Evolutionary conservation across 163 green algal genomes (phyloP).

Genomic region (Trebouxia gelatinosa): DNA sequence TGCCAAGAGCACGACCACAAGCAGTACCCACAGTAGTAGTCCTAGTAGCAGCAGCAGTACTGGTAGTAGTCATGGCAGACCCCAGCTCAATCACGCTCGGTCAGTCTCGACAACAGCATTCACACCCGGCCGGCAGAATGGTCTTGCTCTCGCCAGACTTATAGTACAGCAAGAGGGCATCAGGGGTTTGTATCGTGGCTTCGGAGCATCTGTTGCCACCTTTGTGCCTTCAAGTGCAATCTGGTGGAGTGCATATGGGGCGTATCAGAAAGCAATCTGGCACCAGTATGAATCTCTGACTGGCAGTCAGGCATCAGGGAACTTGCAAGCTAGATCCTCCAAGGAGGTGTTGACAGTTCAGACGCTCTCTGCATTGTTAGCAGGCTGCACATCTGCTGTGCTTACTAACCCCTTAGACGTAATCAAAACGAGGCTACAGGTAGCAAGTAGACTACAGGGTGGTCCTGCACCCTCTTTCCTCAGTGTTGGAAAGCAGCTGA

Average conservation of each 20-base stretch:
- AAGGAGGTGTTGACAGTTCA: slow-evolving; percentile 75
- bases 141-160: slow-evolving; percentile 55
- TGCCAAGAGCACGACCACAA: slow-evolving; percentile 25
- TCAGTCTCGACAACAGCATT: not conserved
- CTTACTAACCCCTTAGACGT: slow-evolving; percentile 93
- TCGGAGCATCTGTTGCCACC: slow-evolving; percentile 76
- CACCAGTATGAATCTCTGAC: slow-evolving; percentile 35
- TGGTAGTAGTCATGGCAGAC: slow-evolving; percentile 7
- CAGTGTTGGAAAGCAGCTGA: slow-evolving; percentile 46
- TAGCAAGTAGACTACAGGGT: slow-evolving; percentile 20
- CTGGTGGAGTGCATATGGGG: slow-evolving; percentile 72
- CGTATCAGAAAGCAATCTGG: slow-evolving; percentile 79
- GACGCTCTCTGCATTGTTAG: slow-evolving; percentile 64
- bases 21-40: slow-evolving; percentile 24
- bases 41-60: slow-evolving; percentile 16
- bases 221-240: slow-evolving; percentile 85
- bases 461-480: slow-evolving; percentile 40
- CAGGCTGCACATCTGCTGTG: slow-evolving; percentile 72
- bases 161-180: slow-evolving; percentile 87
- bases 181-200: slow-evolving; percentile 90
- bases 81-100: not conserved
- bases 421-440: slow-evolving; percentile 82
- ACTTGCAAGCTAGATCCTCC: not conserved
- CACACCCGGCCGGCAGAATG: slow-evolving; percentile 39
- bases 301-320: not conserved